Evolutionary conservation across 2,329 filamentous ascomycete genomes (phyloP).

Genomic region (Botrytis galanthina): DNA sequence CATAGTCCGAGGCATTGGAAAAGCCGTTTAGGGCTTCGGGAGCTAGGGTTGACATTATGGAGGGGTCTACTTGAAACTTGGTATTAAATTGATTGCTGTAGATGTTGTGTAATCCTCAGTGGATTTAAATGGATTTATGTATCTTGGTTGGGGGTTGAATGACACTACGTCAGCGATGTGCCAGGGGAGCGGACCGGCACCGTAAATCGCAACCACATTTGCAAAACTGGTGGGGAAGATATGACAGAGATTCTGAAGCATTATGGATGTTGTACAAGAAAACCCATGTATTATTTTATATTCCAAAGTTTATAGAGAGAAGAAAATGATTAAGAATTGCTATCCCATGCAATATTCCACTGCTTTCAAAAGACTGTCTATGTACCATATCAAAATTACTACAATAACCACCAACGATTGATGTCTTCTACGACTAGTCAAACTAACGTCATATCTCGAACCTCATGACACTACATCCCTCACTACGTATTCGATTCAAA

Average conservation of each 20-base stretch:
- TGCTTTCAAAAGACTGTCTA: not conserved
- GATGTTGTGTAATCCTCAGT: not conserved
- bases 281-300: not conserved
- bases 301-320: not conserved
- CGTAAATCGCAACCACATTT: constrained; percentile 5
- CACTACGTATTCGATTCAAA: not conserved
- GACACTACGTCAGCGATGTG: constrained; percentile 3
- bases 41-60: constrained; percentile 25
- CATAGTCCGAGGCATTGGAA: constrained; percentile 61
- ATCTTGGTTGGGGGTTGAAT: not conserved
- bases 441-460: not conserved
- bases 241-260: not conserved
- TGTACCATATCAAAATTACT: not conserved
- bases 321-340: not conserved
- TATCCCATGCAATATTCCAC: not conserved
- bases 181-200: not conserved
- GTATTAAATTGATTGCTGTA: not conserved
- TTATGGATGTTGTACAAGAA: not conserved
- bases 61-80: not conserved
- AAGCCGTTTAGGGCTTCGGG: constrained; percentile 50
- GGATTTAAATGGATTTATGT: not conserved
- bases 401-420: not conserved
- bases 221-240: not conserved
- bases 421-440: not conserved
- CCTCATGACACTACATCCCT: not conserved